These are phyloP conservation scores for Cryptococcus sp. DNA, from an alignment of 1,284 basidiomycete species.

Conservation along the genomic window DNA sequence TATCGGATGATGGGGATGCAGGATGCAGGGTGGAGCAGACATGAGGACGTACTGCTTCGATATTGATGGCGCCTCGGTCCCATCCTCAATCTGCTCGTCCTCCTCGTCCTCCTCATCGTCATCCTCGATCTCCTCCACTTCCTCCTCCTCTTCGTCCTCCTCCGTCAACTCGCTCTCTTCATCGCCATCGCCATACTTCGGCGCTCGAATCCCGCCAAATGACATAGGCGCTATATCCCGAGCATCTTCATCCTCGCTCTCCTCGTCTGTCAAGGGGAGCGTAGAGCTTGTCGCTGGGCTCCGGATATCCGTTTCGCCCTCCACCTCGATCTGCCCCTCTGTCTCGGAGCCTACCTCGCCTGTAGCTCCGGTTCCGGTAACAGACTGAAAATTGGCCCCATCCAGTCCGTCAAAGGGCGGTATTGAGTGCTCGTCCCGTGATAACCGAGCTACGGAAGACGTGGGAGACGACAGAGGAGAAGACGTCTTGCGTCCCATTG, in stretches of 20 bases:
- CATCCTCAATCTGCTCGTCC: neutral
- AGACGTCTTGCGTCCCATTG: conserved; percentile 12
- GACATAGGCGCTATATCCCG: neutral
- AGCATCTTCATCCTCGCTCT: conserved; percentile 18
- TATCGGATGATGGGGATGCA: neutral
- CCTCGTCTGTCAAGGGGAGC: conserved; percentile 20
- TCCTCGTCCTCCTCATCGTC: conserved; percentile 7
- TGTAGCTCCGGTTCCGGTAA: too few species aligned
- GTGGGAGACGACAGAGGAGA: conserved; percentile 20
- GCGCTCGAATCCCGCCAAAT: neutral
- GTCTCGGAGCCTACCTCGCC: too few species aligned
- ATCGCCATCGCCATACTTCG: neutral
- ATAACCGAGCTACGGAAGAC: conserved; percentile 1
- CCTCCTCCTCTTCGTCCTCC: neutral
- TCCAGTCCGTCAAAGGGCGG: neutral
- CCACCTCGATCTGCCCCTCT: neutral
- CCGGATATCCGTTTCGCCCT: conserved; percentile 3
- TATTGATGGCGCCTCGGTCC: neutral
- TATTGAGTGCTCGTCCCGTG: neutral
- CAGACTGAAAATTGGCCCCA: too few species aligned
- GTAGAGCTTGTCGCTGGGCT: conserved; percentile 22
- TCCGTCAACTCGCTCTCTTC: neutral
- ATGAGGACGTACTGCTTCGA: conserved; percentile 1
- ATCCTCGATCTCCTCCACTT: conserved; percentile 1
- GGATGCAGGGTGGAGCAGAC: neutral